phyloP scores from a whole-genome alignment of 192 early-diverging fungal genomes.

The Backusella liffmaniae region DNA sequence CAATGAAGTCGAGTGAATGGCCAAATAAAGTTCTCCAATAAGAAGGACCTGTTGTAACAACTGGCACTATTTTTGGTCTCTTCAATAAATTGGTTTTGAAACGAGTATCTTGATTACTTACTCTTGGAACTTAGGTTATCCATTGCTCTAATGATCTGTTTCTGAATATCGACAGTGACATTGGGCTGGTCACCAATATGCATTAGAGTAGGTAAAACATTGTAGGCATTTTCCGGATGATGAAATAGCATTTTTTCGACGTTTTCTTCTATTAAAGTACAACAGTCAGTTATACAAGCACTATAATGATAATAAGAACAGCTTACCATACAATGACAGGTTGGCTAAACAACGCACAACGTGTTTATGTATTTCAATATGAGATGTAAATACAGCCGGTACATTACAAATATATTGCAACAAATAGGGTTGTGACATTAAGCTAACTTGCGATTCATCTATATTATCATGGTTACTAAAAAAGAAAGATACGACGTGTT shows the following conservation, averaged over 20 bases:
- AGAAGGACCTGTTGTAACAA: background rate
- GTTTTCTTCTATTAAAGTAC: constrained; percentile 18
- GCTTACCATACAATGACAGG: constrained; percentile 51
- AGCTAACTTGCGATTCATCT: constrained; percentile 44
- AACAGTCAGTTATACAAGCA: background rate
- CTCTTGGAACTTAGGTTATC: constrained; percentile 47
- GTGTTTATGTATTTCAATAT: constrained; percentile 56
- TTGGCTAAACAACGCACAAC: constrained; percentile 54
- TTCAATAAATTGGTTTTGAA: background rate
- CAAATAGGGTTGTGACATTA: constrained; percentile 51
- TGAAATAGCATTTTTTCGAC: constrained; percentile 14
- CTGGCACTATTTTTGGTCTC: background rate
- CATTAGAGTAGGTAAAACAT: constrained; percentile 32
- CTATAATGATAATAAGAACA: background rate
- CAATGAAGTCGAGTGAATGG: background rate
- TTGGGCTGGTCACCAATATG: constrained; percentile 35
- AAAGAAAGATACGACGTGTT: background rate
- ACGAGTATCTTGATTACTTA: background rate
- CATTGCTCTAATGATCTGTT: constrained; percentile 54
- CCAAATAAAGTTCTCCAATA: background rate
- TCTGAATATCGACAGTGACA: constrained; percentile 46
- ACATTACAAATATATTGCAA: constrained; percentile 44
- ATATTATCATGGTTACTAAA: background rate
- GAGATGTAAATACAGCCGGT: constrained; percentile 34
- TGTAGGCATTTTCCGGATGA: constrained; percentile 11